These are phyloP conservation scores for Candida coleopterorum DNA, from an alignment of 805 yeast species.

Conservation along the genomic window DNA sequence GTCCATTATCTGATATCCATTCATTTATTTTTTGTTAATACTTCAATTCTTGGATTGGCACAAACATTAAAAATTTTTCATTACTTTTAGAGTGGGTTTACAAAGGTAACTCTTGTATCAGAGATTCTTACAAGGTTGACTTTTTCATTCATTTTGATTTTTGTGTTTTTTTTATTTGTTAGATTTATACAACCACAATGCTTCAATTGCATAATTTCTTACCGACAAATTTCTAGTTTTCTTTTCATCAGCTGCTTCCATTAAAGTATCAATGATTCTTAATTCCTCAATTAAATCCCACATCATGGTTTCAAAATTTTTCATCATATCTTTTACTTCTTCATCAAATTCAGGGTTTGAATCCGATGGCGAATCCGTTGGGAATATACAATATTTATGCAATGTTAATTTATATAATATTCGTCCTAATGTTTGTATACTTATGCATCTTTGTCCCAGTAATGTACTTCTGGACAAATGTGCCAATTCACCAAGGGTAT, in stretches of 20 bases:
- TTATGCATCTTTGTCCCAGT: constrained; percentile 81
- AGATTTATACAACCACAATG: constrained; percentile 84
- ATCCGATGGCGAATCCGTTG: constrained; percentile 27
- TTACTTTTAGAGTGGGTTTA: no score
- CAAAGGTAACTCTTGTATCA: no score
- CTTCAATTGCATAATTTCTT: constrained; percentile 79
- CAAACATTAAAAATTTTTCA: no score
- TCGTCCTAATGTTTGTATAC: constrained; percentile 84
- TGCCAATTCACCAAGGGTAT: constrained; percentile 77
- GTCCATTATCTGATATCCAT: no score
- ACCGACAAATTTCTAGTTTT: constrained; percentile 66
- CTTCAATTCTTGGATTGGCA: no score
- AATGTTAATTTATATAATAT: constrained; percentile 75
- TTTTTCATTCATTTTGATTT: no score
- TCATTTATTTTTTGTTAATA: no score
- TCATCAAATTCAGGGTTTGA: constrained; percentile 20
- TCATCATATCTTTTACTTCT: constrained; percentile 17
- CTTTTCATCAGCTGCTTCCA: constrained; percentile 63
- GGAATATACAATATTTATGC: constrained; percentile 48
- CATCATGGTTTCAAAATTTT: constrained; percentile 48
- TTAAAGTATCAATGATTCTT: constrained; percentile 59
- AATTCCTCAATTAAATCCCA: constrained; percentile 69
- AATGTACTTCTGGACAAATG: constrained; percentile 74
- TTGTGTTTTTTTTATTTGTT: no score
- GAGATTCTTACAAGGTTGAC: no score